Conservation (phyloP, 495 filamentous ascomycete genomes). For the Neurospora sublineolata region DNA sequence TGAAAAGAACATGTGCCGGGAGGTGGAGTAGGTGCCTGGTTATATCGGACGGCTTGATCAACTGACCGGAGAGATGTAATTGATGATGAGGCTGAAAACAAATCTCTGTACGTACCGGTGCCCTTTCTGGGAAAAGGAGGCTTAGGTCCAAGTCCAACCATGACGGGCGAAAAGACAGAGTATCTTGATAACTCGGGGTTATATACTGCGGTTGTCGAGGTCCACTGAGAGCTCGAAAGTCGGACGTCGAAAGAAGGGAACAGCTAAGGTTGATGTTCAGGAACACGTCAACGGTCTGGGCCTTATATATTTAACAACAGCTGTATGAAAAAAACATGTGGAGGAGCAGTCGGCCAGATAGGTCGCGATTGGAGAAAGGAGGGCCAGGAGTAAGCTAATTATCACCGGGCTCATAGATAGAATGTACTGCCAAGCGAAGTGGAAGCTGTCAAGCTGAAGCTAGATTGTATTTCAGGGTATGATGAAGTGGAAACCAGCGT, state of each 20-base stretch:
- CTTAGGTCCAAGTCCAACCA: slow-evolving; percentile 67
- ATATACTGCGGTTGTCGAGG: neutral
- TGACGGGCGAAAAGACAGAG: slow-evolving; percentile 30
- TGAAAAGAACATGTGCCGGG: neutral
- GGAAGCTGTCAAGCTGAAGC: neutral
- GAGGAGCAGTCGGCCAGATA: neutral
- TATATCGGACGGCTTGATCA: neutral
- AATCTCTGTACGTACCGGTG: slow-evolving; percentile 23
- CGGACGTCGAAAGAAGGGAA: neutral
- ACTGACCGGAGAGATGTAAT: neutral
- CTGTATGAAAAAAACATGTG: neutral
- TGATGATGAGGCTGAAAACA: neutral
- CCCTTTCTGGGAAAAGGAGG: slow-evolving; percentile 66
- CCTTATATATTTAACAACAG: neutral
- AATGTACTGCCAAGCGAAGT: neutral
- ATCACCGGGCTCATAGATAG: neutral
- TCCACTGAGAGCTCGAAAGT: neutral
- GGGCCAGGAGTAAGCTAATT: neutral
- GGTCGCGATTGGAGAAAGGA: neutral
- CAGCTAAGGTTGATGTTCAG: neutral
- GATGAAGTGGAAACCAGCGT: neutral
- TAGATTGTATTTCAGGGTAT: neutral
- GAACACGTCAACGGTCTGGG: neutral
- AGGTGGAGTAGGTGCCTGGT: neutral
- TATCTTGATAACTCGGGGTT: neutral